phyloP scores from a whole-genome alignment of 2,329 filamentous ascomycete species.

The Zasmidium citrigriseum region DNA sequence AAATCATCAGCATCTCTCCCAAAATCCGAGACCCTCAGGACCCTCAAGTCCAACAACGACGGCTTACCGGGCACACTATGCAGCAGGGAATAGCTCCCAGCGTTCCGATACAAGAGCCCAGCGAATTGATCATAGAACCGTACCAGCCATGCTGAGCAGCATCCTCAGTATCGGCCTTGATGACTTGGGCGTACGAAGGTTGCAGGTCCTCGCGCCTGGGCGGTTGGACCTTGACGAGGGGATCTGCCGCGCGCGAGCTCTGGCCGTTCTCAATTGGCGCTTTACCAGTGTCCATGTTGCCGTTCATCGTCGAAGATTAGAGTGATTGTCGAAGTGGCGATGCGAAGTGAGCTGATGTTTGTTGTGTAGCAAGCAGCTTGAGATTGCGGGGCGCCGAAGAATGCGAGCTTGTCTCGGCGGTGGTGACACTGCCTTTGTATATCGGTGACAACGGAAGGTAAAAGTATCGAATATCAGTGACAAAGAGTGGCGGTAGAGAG shows the following conservation, averaged over 20 bases:
- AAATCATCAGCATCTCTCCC: no score
- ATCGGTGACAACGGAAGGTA: no score
- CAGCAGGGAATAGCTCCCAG: slow-evolving; percentile 89
- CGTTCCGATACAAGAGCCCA: slow-evolving; percentile 75
- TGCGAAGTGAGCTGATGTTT: not conserved
- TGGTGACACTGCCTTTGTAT: no score
- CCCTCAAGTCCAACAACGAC: no score
- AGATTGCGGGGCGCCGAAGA: no score
- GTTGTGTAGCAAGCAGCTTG: not conserved
- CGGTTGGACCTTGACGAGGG: slow-evolving; percentile 67
- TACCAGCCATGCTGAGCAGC: slow-evolving; percentile 78
- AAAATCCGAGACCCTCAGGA: no score
- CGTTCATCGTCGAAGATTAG: slow-evolving; percentile 19
- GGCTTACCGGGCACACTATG: not conserved
- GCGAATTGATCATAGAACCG: slow-evolving; percentile 68
- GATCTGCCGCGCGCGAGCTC: slow-evolving; percentile 21
- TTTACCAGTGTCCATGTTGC: slow-evolving; percentile 38
- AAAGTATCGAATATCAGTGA: no score
- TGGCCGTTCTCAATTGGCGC: slow-evolving; percentile 32
- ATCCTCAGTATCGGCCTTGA: slow-evolving; percentile 63
- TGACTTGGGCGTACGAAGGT: slow-evolving; percentile 64
- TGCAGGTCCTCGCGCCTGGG: slow-evolving; percentile 83
- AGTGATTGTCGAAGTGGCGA: not conserved
- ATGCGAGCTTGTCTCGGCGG: no score
- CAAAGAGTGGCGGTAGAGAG: no score